Base-by-base conservation (phyloP, 352 stramenopile genomes). In the Pythium brassicae region DNA sequence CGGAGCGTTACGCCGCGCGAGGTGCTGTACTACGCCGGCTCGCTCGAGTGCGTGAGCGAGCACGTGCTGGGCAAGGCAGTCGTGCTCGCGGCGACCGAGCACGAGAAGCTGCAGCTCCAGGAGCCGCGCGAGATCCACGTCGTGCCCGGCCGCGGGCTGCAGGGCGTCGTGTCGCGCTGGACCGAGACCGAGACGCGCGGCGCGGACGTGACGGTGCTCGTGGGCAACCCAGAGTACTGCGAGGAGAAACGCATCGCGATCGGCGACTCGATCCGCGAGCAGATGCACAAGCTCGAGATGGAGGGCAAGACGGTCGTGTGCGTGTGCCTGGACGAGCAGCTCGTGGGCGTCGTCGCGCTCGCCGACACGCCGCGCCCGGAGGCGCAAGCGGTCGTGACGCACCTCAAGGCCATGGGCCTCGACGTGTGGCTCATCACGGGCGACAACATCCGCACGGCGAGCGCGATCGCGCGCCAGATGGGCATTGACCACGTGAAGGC, bases 381-480 rank as follows among this genome's bases (percentile, higher is more conserved):
- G 68, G 74, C 85, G 22, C 81, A 78, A 27, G 71, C 68, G 0
- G 82, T 92, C n/a, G 66, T 96, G 12, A 57, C 80, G 61, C 71
- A 85, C 53, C 63, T 96, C 22, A 90, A 92, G 62, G 71, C 64
- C 11, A 94, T 94, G 80, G 79, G 79, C 2, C 56, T 94, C 3
- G 80, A 95, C 50, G 80, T 94, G 44, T 95, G 84, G 83, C 62
- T 96, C 23, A 88, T 96, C 55, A 96, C 85, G 8, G 87, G 97
- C 20, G 96, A 99, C 68, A 95, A 97, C 55, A 79, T 95, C 40
- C 86, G 89, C 19, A 97, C 94, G 6, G 96, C 95, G 10, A 86
- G 77, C 20, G 79, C 87, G 0, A 90, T 98, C 42, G 94, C 85
- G 2, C 72, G 77, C 39, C 73, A 96, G 66, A 83, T 98, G 63